Percentiles rank a stretch among this genome's conserved stretches.
phyloP scores from a whole-genome alignment of 257 asterid species.

The Paulownia fortunei region DNA sequence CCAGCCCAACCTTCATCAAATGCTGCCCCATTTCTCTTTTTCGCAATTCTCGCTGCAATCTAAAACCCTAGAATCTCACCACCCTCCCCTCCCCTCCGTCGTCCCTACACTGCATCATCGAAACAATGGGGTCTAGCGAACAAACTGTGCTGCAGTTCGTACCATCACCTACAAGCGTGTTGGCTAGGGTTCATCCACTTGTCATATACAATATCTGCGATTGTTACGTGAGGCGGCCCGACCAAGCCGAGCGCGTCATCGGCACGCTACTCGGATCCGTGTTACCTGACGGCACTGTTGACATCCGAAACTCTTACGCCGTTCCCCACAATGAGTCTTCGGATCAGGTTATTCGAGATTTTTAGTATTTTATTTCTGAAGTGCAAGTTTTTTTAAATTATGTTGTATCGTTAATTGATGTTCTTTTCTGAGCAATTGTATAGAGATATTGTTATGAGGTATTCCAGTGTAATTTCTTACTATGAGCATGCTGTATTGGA shows the following conservation, averaged over 20 bases:
- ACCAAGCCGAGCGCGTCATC: constrained; percentile 88
- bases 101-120: constrained; percentile 7
- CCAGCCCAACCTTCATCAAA: background rate
- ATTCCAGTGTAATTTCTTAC: background rate
- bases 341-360: constrained; percentile 67
- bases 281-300: constrained; percentile 86
- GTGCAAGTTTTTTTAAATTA: background rate
- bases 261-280: constrained; percentile 96
- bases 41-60: background rate
- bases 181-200: constrained; percentile 84
- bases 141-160: constrained; percentile 72
- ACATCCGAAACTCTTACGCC: constrained; percentile 86
- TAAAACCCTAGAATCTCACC: constrained; percentile 28
- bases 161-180: constrained; percentile 54
- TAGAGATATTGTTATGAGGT: background rate
- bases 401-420: background rate
- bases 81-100: no score
- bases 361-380: background rate
- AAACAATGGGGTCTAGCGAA: constrained; percentile 55
- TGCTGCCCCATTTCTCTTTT: background rate
- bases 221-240: constrained; percentile 87
- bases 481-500: background rate
- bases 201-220: constrained; percentile 90
- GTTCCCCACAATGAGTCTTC: constrained; percentile 91
- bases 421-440: background rate